Percentiles rank a stretch among this genome's conserved stretches.
These are phyloP conservation scores for Yamadazyma paraphyllophila DNA, from an alignment of 805 yeast species.

Conservation along the genomic window DNA sequence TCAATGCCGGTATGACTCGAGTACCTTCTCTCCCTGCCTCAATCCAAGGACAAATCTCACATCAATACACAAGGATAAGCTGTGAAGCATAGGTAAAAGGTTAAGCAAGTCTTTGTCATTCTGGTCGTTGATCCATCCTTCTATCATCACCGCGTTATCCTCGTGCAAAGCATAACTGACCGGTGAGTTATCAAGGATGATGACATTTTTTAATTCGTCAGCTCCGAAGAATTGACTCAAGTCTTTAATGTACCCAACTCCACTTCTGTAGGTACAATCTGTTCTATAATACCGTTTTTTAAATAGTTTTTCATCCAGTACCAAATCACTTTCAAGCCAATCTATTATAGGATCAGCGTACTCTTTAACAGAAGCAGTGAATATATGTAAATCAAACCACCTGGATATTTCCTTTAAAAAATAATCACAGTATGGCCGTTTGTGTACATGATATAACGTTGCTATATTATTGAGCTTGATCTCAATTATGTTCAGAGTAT, in stretches of 20 bases:
- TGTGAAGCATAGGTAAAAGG: conserved; percentile 73
- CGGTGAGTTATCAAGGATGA: conserved; percentile 92
- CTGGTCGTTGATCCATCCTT: conserved; percentile 99
- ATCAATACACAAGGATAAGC: conserved; percentile 77
- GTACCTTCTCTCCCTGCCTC: conserved; percentile 66
- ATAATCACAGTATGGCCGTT: conserved; percentile 87
- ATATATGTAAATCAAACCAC: conserved; percentile 88
- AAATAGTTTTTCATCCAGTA: conserved; percentile 30
- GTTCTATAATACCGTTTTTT: conserved; percentile 68
- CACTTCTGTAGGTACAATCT: conserved; percentile 73
- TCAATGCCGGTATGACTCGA: conserved; percentile 31
- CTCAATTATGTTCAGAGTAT: conserved; percentile 67
- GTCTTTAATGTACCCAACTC: conserved; percentile 75
- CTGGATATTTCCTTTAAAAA: conserved; percentile 73
- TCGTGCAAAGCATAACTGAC: conserved; percentile 80
- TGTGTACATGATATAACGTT: conserved; percentile 83
- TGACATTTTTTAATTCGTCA: conserved; percentile 69
- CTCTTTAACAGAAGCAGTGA: conserved; percentile 92
- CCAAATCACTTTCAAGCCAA: conserved; percentile 70
- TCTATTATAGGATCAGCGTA: conserved; percentile 97
- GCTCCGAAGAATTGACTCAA: conserved; percentile 46
- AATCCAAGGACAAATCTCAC: conserved; percentile 76
- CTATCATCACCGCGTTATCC: conserved; percentile 87
- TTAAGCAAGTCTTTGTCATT: conserved; percentile 80
- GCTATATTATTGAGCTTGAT: conserved; percentile 67